Base-by-base conservation (phyloP, 805 yeast species). In the Scheffersomyces stipitis region DNA sequence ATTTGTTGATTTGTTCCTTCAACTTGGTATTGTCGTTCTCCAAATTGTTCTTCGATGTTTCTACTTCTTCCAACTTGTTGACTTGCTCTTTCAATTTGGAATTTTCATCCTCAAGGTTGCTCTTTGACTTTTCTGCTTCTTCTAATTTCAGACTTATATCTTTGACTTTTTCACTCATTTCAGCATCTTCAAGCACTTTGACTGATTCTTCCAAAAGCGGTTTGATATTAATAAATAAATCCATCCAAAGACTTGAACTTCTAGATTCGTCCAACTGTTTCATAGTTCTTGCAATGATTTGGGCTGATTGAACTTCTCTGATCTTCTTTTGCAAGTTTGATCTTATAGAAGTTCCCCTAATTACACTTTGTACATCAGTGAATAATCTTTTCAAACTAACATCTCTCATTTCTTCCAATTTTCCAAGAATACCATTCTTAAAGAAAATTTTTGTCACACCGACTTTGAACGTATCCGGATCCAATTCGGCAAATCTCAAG, bases 381-480 rank as follows among this genome's bases (percentile, higher is more conserved):
- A 86, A 63, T 1, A 82, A 71, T 2, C 57, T 48, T 32, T 75
- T 72, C 26, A 93, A 62, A 34, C 77, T 73, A 24, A 68, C 65
- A 45, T 89, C 96, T 41, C 95, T 81, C 37, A 75, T 70, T 45
- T 80, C 80, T 57, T 93, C 99, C 2, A 89, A 69, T 26, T 79
- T 78, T 2, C 95, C 90, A 17, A 84, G 64, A 2, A 85, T 84
- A 15, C 93, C 91, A 54, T 84, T 80, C 38, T 84, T 76, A 71
- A 84, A 84, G 46, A 84, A 84, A 5, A 85, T 66, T 54, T 85
- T 84, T 3, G 89, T 80, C 23, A 81, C 64, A 46, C 93, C 93
- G 30, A 85, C 69, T 42, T 80, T 78, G 59, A 74, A 85, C 15
- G 69, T 66, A n/a, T 73, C 73, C 0, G 69, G 51, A 42, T 84